A percentile compares a stretch with the other conserved stretches of the same genome.
phyloP scores from a whole-genome alignment of 345 rosid genomes.

The Lumnitzera racemosa region DNA sequence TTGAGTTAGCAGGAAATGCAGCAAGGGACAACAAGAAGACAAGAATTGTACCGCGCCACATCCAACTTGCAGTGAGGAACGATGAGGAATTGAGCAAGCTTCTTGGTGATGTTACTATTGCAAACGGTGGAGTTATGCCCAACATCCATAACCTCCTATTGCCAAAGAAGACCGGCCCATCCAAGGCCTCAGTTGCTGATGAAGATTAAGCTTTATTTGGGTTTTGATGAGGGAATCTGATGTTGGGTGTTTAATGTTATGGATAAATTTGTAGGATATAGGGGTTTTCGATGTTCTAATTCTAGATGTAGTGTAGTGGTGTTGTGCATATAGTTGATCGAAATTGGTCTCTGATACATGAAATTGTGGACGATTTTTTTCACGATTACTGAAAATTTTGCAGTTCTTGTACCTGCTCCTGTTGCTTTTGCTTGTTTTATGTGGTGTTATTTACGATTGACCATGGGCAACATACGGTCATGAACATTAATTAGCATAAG shows the following conservation, averaged over 20 bases:
- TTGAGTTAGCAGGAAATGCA: slow-evolving; percentile 86
- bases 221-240: not conserved
- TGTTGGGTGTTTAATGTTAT: not conserved
- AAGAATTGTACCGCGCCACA: slow-evolving; percentile 84
- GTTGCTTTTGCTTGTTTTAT: too few species aligned
- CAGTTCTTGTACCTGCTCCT: too few species aligned
- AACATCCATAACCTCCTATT: slow-evolving; percentile 92
- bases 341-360: slow-evolving; percentile 6
- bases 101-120: slow-evolving; percentile 87
- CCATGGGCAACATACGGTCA: too few species aligned
- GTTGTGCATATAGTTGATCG: slow-evolving; percentile 7
- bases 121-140: slow-evolving; percentile 96
- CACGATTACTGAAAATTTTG: not conserved
- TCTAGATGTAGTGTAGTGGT: not conserved
- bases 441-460: too few species aligned
- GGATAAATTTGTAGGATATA: not conserved
- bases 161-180: slow-evolving; percentile 77
- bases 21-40: slow-evolving; percentile 93
- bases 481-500: too few species aligned
- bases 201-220: slow-evolving; percentile 21
- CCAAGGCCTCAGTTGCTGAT: slow-evolving; percentile 58
- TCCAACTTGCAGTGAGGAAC: slow-evolving; percentile 80
- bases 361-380: not conserved
- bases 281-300: not conserved
- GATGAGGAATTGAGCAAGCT: slow-evolving; percentile 97